Percentiles rank a stretch among this genome's conserved stretches.
phyloP scores from a whole-genome alignment of 441 rosid species.

The Sinapis alba region DNA sequence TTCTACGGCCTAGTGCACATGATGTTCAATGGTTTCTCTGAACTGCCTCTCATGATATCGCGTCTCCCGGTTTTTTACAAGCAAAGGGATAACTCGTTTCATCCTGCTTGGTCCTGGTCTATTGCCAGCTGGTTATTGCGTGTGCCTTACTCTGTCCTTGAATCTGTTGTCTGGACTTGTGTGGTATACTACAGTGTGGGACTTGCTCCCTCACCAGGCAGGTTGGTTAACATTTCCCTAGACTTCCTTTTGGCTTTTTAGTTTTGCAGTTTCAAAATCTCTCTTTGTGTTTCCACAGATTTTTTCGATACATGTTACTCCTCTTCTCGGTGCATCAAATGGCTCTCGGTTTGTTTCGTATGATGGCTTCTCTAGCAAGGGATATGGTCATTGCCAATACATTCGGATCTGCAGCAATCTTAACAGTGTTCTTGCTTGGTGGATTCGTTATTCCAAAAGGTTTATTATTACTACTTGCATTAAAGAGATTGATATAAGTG shows the following conservation, averaged over 20 bases:
- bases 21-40: slow-evolving; percentile 94
- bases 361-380: slow-evolving; percentile 79
- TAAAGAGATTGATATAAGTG: background rate
- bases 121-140: slow-evolving; percentile 78
- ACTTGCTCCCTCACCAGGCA: slow-evolving; percentile 71
- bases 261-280: background rate
- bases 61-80: slow-evolving; percentile 92
- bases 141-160: slow-evolving; percentile 80
- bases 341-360: slow-evolving; percentile 89
- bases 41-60: slow-evolving; percentile 75
- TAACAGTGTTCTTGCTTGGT: slow-evolving; percentile 72
- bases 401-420: slow-evolving; percentile 72
- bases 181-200: slow-evolving; percentile 89
- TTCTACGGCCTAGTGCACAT: slow-evolving; percentile 86
- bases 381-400: slow-evolving; percentile 93
- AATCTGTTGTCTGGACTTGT: slow-evolving; percentile 84
- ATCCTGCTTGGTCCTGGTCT: slow-evolving; percentile 97
- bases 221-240: slow-evolving; percentile 52
- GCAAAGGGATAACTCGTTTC: slow-evolving; percentile 88
- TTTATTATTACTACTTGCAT: slow-evolving; percentile 22
- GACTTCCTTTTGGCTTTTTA: background rate
- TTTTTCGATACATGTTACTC: slow-evolving; percentile 71
- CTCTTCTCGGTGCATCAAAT: slow-evolving; percentile 83
- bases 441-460: slow-evolving; percentile 95
- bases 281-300: slow-evolving; percentile 44